phyloP scores from a whole-genome alignment of 768 basidiomycete species.

The Trametes maxima region DNA sequence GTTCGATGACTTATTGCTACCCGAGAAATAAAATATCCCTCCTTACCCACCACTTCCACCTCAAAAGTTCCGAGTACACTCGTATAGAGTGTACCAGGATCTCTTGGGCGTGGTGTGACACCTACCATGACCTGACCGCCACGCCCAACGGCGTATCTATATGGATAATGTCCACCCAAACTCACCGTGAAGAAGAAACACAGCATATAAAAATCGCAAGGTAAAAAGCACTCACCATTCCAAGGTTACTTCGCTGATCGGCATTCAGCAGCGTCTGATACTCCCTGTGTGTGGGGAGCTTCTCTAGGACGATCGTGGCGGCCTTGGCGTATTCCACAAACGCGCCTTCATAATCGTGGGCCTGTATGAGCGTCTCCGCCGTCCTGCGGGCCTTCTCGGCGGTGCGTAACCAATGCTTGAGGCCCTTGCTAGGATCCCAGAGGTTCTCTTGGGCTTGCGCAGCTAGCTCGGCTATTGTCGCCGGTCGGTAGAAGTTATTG shows the following conservation, averaged over 20 bases:
- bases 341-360: conserved; percentile 65
- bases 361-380: conserved; percentile 48
- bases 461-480: conserved; percentile 68
- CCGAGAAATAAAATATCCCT: too few relatives aligned
- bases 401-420: conserved; percentile 67
- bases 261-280: conserved; percentile 56
- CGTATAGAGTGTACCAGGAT: too few relatives aligned
- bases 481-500: conserved; percentile 41
- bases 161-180: too few relatives aligned
- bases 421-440: conserved; percentile 58
- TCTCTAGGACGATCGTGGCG: conserved; percentile 78
- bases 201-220: background rate
- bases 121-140: too few relatives aligned
- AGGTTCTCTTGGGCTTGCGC: conserved; percentile 56
- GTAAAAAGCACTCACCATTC: conserved; percentile 51
- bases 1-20: too few relatives aligned
- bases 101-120: too few relatives aligned
- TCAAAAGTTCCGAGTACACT: too few relatives aligned
- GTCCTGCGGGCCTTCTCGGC: conserved; percentile 65
- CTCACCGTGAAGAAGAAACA: too few relatives aligned
- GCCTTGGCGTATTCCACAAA: conserved; percentile 75
- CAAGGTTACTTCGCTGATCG: conserved; percentile 67
- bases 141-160: too few relatives aligned
- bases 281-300: conserved; percentile 71
- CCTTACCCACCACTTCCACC: too few relatives aligned